These are phyloP conservation scores for Orbilia blumenaviensis DNA, from an alignment of 2,329 filamentous ascomycete species.

Conservation along the genomic window DNA sequence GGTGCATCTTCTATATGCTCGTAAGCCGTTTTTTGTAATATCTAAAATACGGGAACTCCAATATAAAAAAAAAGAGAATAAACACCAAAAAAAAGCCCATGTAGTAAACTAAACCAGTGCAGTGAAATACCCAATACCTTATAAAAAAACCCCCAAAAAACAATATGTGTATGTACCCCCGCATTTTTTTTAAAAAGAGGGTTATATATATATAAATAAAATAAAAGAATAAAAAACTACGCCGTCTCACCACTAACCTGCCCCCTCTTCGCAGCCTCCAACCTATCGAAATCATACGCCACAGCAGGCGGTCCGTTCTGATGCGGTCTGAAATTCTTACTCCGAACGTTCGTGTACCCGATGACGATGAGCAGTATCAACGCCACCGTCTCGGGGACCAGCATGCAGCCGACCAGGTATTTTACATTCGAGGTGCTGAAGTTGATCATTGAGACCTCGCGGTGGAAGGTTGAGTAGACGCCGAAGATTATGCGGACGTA, in stretches of 20 bases:
- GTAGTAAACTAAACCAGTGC: too few relatives aligned
- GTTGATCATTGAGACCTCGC: slow-evolving; percentile 14
- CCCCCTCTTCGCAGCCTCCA: slow-evolving; percentile 1
- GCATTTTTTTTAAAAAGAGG: too few relatives aligned
- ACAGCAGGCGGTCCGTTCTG: background rate
- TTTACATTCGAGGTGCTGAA: slow-evolving; percentile 10
- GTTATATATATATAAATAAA: too few relatives aligned
- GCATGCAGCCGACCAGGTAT: slow-evolving; percentile 43
- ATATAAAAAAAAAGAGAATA: too few relatives aligned
- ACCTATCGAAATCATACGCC: slow-evolving; percentile 20
- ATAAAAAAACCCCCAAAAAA: too few relatives aligned
- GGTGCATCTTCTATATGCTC: too few relatives aligned
- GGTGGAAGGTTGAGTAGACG: slow-evolving; percentile 48
- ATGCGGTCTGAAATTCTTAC: background rate
- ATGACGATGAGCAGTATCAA: slow-evolving; percentile 21
- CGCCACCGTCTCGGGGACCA: slow-evolving; percentile 39
- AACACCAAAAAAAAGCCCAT: too few relatives aligned
- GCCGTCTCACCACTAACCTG: slow-evolving; percentile 3
- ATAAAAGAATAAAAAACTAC: background rate
- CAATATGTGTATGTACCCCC: too few relatives aligned
- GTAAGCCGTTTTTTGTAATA: too few relatives aligned
- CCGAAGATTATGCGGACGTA: slow-evolving; percentile 51
- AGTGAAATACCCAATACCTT: too few relatives aligned
- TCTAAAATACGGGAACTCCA: too few relatives aligned
- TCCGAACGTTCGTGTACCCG: slow-evolving; percentile 20